Percentiles rank a stretch among this genome's conserved stretches.
phyloP scores from a whole-genome alignment of 768 basidiomycete genomes.

The Boletus reticuloceps region DNA sequence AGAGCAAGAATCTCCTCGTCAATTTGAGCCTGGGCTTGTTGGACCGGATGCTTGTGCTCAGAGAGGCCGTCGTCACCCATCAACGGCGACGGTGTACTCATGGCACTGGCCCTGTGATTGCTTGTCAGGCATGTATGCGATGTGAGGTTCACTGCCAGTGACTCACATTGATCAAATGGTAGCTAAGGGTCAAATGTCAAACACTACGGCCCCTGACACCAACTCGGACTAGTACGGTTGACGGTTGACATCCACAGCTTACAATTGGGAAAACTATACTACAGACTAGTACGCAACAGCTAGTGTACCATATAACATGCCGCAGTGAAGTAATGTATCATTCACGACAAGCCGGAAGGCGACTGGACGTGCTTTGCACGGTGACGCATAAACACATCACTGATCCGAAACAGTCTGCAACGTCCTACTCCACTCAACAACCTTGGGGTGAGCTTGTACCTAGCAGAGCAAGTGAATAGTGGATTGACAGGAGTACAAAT shows the following conservation, averaged over 20 bases:
- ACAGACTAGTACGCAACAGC: background rate
- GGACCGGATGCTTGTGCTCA: background rate
- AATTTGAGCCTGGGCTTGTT: background rate
- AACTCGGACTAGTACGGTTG: no score
- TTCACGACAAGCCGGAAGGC: no score
- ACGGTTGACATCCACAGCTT: no score
- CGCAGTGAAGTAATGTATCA: background rate
- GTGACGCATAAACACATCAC: slow-evolving; percentile 2
- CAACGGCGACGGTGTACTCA: background rate
- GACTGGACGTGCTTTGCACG: background rate
- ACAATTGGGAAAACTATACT: no score
- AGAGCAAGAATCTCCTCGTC: background rate
- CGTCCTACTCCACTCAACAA: slow-evolving; percentile 69
- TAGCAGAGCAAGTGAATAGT: slow-evolving; percentile 25
- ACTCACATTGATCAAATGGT: background rate
- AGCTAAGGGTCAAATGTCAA: no score
- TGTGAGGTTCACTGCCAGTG: background rate
- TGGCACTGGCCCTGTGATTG: background rate
- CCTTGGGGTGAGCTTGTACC: slow-evolving; percentile 74
- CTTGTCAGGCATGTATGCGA: background rate
- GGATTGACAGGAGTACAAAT: background rate
- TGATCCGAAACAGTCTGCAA: slow-evolving; percentile 45
- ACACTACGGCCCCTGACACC: no score
- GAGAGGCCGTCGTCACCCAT: background rate
- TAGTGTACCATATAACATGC: background rate